Evolutionary conservation across 495 filamentous ascomycete genomes (phyloP), one percentile per base, ranked within the genome.

Genomic region (Platismatia glauca): DNA sequence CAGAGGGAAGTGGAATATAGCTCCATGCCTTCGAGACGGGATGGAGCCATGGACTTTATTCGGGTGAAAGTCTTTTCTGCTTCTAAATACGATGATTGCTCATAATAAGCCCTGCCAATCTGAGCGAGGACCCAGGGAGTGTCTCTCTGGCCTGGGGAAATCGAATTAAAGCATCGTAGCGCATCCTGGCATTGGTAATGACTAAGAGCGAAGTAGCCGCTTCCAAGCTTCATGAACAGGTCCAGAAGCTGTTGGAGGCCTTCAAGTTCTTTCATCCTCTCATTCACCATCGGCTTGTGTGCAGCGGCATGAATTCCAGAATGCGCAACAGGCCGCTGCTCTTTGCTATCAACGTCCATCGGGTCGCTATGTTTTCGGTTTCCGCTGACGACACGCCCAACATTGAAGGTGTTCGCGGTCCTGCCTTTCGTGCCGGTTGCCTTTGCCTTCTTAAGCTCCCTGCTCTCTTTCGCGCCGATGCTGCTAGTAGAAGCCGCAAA

Each of bases 1-100:
- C 94, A 98, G 11, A 98, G 83, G n/a, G 93, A 85, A 16, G 95
- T 97, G 5, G 93, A 97, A 72, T 94, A 98, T 27, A 96, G 86
- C 69, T 98, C 94, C 92, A 97, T 96, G 69, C 96, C 92, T 66
- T 92, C 87, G 55, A 91, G 78, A 24, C 88, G 84, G 6, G 89
- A 86, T 9, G 91, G 91, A 31, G 88, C 84, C 55, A 92, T 76
- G 43, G 83, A 78, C 62, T 87, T 87, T 38, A 97, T 81, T 50
- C 86, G 82, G 44, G 83, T 75, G 72, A 95, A 98, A 67, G 84
- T 85, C 67, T 88, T 90, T 68, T 95, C 92, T 7, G 94, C 90
- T 55, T 95, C 89, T 1, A 77, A 73, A 68, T 96, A 96, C 70
- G 86, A 80, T 1, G 87, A 86, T 72, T 89, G 87, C 74, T 98